Evolutionary conservation across 2,329 filamentous ascomycete species (phyloP).

Genomic region (Thelonectria rubi): DNA sequence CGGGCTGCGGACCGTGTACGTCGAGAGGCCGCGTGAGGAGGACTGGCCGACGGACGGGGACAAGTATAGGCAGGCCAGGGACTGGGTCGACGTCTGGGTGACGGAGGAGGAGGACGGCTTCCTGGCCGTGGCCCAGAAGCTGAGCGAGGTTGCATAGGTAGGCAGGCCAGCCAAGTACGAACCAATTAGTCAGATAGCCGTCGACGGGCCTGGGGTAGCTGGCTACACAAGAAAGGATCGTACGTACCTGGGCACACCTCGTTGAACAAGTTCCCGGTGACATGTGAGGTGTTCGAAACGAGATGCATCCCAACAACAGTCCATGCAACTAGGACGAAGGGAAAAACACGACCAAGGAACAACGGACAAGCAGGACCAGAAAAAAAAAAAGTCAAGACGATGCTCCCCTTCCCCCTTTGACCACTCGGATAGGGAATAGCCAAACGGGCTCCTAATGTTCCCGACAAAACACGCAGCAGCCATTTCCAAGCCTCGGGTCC

Average conservation of each 20-base stretch:
- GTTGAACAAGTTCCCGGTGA: no score
- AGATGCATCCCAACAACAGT: not conserved
- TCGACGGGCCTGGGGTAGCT: not conserved
- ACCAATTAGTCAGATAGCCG: not conserved
- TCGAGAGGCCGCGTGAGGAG: conserved; percentile 75
- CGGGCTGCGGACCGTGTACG: conserved; percentile 77
- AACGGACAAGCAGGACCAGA: not conserved
- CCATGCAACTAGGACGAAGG: conserved; percentile 18
- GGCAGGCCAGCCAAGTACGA: not conserved
- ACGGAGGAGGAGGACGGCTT: conserved; percentile 46
- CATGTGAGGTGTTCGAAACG: conserved; percentile 6
- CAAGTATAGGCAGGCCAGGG: conserved; percentile 59
- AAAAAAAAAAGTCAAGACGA: not conserved
- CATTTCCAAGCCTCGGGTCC: not conserved
- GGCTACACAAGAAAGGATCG: not conserved
- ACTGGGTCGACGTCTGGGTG: conserved; percentile 54
- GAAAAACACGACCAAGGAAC: not conserved
- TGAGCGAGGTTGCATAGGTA: conserved; percentile 35
- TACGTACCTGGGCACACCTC: no score
- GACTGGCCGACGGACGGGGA: conserved; percentile 62
- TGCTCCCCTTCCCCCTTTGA: not conserved
- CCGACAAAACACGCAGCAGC: not conserved
- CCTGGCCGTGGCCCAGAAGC: conserved; percentile 40
- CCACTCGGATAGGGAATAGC: not conserved
- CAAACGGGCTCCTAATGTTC: not conserved